Conservation (phyloP, 2,329 filamentous ascomycete species). For the Trichoderma aggressivum region DNA sequence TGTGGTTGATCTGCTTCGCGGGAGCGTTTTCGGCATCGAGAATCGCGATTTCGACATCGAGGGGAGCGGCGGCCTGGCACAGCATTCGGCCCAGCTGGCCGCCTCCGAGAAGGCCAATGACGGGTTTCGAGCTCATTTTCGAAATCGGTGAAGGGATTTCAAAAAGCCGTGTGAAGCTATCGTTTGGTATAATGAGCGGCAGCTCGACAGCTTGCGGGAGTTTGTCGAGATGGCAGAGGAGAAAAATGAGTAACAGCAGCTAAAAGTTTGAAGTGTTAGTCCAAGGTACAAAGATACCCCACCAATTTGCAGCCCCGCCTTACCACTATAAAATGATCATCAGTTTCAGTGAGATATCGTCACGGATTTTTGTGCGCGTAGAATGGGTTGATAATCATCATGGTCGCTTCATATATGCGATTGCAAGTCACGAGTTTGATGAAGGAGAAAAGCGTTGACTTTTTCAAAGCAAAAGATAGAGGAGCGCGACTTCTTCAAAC, state of each 20-base stretch:
- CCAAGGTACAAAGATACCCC: background rate
- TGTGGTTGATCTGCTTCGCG: constrained; percentile 80
- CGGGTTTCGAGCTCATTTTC: constrained; percentile 26
- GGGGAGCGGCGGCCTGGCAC: constrained; percentile 71
- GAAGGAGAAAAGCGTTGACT: background rate
- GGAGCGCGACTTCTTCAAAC: background rate
- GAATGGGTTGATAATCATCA: background rate
- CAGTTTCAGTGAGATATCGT: background rate
- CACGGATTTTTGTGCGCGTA: background rate
- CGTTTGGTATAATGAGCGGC: background rate
- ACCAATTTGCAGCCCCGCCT: background rate
- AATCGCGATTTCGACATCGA: constrained; percentile 75
- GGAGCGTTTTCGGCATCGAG: constrained; percentile 75
- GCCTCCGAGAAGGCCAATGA: constrained; percentile 53
- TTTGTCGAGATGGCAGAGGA: background rate
- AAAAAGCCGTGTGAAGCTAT: background rate
- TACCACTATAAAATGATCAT: background rate
- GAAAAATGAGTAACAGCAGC: background rate
- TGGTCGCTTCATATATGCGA: background rate
- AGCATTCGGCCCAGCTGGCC: constrained; percentile 92
- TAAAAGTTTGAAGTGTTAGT: background rate
- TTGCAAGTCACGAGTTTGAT: background rate
- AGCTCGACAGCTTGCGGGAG: background rate
- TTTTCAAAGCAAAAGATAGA: background rate
- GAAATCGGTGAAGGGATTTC: background rate